These are phyloP conservation scores for Eutrema heterophyllum DNA, from an alignment of 345 rosid species.

Conservation along the genomic window DNA sequence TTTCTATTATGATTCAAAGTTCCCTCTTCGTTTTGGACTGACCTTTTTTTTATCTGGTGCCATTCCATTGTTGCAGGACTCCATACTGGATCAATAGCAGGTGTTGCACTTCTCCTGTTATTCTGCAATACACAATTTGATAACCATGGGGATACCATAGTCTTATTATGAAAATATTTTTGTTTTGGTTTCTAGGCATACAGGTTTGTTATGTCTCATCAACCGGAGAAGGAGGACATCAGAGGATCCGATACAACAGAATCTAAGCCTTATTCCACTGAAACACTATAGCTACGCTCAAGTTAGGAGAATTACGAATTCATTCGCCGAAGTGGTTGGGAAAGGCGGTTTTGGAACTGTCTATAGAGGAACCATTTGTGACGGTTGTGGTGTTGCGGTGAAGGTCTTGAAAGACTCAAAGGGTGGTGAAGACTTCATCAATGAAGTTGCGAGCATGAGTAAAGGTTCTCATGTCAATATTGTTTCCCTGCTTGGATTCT, in stretches of 20 bases:
- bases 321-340: neutral
- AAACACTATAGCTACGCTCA: neutral
- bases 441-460: too few relatives aligned
- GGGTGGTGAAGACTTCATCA: neutral
- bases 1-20: too few relatives aligned
- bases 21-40: too few relatives aligned
- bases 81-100: too few relatives aligned
- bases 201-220: conserved; percentile 9
- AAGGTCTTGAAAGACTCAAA: neutral
- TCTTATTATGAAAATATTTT: neutral
- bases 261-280: neutral
- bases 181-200: conserved; percentile 34
- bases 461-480: too few relatives aligned
- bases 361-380: conserved; percentile 12
- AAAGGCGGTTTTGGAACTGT: conserved; percentile 17
- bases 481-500: too few relatives aligned
- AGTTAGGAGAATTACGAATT: conserved; percentile 1
- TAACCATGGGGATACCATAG: too few relatives aligned
- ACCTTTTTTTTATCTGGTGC: neutral
- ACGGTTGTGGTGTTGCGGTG: neutral
- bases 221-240: conserved; percentile 14
- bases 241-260: neutral
- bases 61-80: too few relatives aligned
- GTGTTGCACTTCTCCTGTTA: too few relatives aligned
- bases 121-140: too few relatives aligned